Evolutionary conservation across 208 protist species (phyloP).

Genomic region (Leishmania aethiopica): DNA sequence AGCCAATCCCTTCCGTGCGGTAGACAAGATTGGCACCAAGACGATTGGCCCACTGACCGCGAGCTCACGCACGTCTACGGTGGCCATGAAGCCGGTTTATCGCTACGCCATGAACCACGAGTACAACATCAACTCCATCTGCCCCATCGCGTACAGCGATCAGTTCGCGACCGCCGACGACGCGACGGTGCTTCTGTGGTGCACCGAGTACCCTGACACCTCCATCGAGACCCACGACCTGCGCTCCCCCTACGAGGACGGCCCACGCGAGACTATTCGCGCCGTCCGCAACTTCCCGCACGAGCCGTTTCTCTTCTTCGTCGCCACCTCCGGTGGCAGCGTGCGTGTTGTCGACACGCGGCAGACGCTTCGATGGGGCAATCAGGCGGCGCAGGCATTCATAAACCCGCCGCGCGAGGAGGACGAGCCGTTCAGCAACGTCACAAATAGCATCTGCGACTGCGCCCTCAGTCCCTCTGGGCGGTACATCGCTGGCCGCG

Average conservation of each 20-base stretch:
- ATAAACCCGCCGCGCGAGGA: slow-evolving; percentile 48
- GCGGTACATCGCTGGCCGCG: slow-evolving; percentile 76
- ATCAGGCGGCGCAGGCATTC: slow-evolving; percentile 68
- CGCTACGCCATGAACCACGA: slow-evolving; percentile 85
- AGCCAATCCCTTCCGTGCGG: slow-evolving; percentile 59
- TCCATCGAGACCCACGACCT: slow-evolving; percentile 82
- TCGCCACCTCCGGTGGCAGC: slow-evolving; percentile 67
- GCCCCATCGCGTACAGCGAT: slow-evolving; percentile 61
- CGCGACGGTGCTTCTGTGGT: slow-evolving; percentile 85
- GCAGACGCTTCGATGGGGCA: slow-evolving; percentile 72
- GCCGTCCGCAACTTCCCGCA: slow-evolving; percentile 68
- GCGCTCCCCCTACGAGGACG: slow-evolving; percentile 60
- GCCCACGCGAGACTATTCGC: slow-evolving; percentile 61
- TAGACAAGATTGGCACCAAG: slow-evolving; percentile 66
- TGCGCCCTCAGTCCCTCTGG: slow-evolving; percentile 86
- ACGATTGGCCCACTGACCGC: slow-evolving; percentile 52
- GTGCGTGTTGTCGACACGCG: slow-evolving; percentile 84
- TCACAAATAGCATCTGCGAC: slow-evolving; percentile 75
- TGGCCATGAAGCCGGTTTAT: slow-evolving; percentile 70
- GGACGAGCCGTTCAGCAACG: slow-evolving; percentile 53
- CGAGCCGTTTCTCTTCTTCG: slow-evolving; percentile 87
- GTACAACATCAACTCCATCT: slow-evolving; percentile 87
- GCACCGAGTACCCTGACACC: slow-evolving; percentile 84
- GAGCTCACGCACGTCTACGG: slow-evolving; percentile 40
- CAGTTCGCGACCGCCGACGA: slow-evolving; percentile 90